These are phyloP conservation scores for Peronospora tabacina DNA, from an alignment of 352 stramenopile species.

Conservation along the genomic window DNA sequence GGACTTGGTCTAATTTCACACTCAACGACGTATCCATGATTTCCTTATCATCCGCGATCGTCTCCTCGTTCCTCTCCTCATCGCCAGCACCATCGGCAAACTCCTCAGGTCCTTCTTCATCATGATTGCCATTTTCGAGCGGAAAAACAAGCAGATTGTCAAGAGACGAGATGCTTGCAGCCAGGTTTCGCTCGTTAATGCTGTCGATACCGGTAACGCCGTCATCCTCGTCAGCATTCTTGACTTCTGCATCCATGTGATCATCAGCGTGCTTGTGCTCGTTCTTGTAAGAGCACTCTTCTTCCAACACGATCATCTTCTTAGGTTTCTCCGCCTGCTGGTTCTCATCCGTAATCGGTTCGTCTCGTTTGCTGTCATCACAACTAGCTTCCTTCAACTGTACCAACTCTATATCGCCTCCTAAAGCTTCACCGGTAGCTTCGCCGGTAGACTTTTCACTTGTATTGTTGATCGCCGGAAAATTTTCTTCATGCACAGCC, in stretches of 20 bases:
- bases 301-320: slow-evolving; percentile 4
- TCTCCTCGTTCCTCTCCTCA: slow-evolving; percentile 10
- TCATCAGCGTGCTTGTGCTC: slow-evolving; percentile 6
- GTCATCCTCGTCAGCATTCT: slow-evolving; percentile 10
- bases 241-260: slow-evolving; percentile 10
- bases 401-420: slow-evolving; percentile 2
- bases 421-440: slow-evolving; percentile 2
- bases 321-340: slow-evolving; percentile 1
- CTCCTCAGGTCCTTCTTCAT: slow-evolving; percentile 24
- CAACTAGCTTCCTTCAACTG: slow-evolving; percentile 5
- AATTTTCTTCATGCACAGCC: slow-evolving; percentile 8
- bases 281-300: slow-evolving; percentile 6
- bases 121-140: slow-evolving; percentile 12
- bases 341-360: not conserved
- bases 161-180: slow-evolving; percentile 24
- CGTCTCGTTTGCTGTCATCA: slow-evolving; percentile 1
- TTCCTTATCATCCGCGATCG: slow-evolving; percentile 6
- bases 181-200: slow-evolving; percentile 25
- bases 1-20: slow-evolving; percentile 21
- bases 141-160: slow-evolving; percentile 28
- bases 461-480: slow-evolving; percentile 1
- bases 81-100: slow-evolving; percentile 23
- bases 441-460: slow-evolving; percentile 4
- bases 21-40: slow-evolving; percentile 16
- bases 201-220: slow-evolving; percentile 18